Evolutionary conservation across 2,329 filamentous ascomycete species (phyloP).

Genomic region (Thielaviopsis populi): DNA sequence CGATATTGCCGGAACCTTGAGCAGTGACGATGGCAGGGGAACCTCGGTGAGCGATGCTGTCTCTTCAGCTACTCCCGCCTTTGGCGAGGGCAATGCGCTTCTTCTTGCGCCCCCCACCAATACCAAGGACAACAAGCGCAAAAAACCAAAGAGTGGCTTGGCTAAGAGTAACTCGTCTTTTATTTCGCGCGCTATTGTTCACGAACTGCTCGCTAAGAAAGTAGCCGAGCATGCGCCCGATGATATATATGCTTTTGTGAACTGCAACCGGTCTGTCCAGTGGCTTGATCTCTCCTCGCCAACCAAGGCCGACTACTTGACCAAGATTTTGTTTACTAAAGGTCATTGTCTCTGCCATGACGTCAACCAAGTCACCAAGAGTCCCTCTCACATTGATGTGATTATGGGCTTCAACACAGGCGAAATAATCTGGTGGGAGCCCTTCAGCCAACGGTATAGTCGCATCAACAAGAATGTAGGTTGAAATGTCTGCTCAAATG

Average conservation of each 20-base stretch:
- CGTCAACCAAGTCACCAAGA: constrained; percentile 72
- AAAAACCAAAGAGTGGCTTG: constrained; percentile 96
- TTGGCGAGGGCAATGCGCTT: constrained; percentile 73
- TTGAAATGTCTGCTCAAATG: background rate
- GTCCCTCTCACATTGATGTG: constrained; percentile 65
- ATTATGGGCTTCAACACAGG: constrained; percentile 93
- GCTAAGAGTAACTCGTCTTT: constrained; percentile 98
- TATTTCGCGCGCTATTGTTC: constrained; percentile 87
- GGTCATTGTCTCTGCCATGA: constrained; percentile 92
- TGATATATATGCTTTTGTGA: constrained; percentile 81
- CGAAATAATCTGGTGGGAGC: constrained; percentile 98
- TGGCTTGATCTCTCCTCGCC: constrained; percentile 81
- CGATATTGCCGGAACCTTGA: constrained; percentile 38
- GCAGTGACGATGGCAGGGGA: constrained; percentile 40
- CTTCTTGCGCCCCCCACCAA: constrained; percentile 41
- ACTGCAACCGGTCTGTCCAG: constrained; percentile 88
- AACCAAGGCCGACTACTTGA: constrained; percentile 72
- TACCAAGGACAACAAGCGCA: constrained; percentile 62
- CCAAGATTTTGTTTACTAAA: constrained; percentile 94
- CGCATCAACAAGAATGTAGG: constrained; percentile 84
- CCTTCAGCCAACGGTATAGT: constrained; percentile 88
- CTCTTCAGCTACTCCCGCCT: constrained; percentile 44
- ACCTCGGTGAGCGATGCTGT: constrained; percentile 38
- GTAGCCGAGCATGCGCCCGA: constrained; percentile 63
- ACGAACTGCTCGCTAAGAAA: constrained; percentile 66